Base-by-base conservation (phyloP, 73 alveolate species). In the Paraurostyla sp. region DNA sequence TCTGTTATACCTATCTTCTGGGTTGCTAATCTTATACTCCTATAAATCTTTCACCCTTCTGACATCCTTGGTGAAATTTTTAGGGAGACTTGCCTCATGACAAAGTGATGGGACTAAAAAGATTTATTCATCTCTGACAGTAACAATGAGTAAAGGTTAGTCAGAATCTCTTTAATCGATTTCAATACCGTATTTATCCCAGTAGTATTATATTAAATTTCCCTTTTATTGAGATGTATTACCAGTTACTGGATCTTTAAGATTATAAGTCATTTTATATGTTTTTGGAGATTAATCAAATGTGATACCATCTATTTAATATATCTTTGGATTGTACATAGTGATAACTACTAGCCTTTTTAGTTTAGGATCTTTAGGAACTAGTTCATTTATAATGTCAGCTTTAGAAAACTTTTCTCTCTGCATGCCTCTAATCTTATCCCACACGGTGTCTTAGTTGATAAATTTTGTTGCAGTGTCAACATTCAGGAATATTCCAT, bases 91-190 rank as follows among this genome's bases (percentile, higher is more conserved):
- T 0, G 99, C 97, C 96, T 91, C 73, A 32, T 63, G 62, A 33
- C 98, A 96, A 22, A 96, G 71, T 62, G 92, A 98, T 15, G 99
- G 98, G 20, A 94, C 85, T 52, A 97, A 89, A 80, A 89, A 89
- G 45, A 96, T 69, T 18, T 22, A 42, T 11, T 58, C 2, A 15
- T 63, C 85, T 48, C 80, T 69, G 35, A 89, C 93, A 36, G 68
- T 68, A 1, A 81, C 85, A 20, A 87, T 49, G 23, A 87, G 84
- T 29, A 76, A 15, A 2, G 93, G 93, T 51, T 85, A 56, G 46
- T 85, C 65, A 0, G 0, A n/a, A 45, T 95, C 96, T 9, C 75
- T 87, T 51, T 13, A 1, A 32, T 52, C 49, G 36, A 81, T 36
- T 0, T n/a, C 41, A 0, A 81, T 81, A 1, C 71, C 71, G 29